These are phyloP conservation scores for Colletotrichum theobromicola DNA, from an alignment of 2,329 filamentous ascomycete genomes.

Conservation along the genomic window DNA sequence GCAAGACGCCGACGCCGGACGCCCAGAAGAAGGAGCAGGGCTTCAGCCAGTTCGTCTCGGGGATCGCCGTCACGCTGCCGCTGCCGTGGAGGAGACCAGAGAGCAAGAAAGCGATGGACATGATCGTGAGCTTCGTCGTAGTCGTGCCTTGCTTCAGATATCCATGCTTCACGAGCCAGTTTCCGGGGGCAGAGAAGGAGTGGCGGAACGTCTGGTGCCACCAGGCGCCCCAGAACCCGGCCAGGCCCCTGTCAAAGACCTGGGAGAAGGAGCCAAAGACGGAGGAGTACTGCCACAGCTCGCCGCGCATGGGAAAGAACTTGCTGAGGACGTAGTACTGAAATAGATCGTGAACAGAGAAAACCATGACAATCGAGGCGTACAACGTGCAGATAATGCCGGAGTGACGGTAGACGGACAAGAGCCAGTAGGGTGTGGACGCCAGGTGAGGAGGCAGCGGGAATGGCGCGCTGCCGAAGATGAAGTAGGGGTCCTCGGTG, in stretches of 20 bases:
- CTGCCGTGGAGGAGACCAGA: slow-evolving; percentile 74
- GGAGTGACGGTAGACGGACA: slow-evolving; percentile 61
- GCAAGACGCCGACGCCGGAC: slow-evolving; percentile 68
- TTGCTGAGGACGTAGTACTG: slow-evolving; percentile 54
- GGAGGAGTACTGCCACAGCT: slow-evolving; percentile 59
- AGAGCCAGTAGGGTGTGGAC: slow-evolving; percentile 45
- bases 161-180: slow-evolving; percentile 47
- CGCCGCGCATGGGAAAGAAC: slow-evolving; percentile 55
- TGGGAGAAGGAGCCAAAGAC: slow-evolving; percentile 59
- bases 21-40: slow-evolving; percentile 74
- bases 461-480: slow-evolving; percentile 49
- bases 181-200: slow-evolving; percentile 67
- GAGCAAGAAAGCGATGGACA: slow-evolving; percentile 64
- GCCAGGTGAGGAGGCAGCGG: slow-evolving; percentile 49
- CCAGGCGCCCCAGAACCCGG: slow-evolving; percentile 82
- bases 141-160: slow-evolving; percentile 40
- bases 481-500: slow-evolving; percentile 81
- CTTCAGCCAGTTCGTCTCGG: slow-evolving; percentile 52
- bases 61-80: slow-evolving; percentile 72
- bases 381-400: slow-evolving; percentile 63
- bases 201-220: slow-evolving; percentile 93
- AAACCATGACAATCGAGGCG: slow-evolving; percentile 64
- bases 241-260: slow-evolving; percentile 72
- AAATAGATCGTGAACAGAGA: slow-evolving; percentile 63
- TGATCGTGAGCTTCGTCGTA: slow-evolving; percentile 36